Conservation (phyloP, 129 eudicot species). For the Oenanthe sinensis region DNA sequence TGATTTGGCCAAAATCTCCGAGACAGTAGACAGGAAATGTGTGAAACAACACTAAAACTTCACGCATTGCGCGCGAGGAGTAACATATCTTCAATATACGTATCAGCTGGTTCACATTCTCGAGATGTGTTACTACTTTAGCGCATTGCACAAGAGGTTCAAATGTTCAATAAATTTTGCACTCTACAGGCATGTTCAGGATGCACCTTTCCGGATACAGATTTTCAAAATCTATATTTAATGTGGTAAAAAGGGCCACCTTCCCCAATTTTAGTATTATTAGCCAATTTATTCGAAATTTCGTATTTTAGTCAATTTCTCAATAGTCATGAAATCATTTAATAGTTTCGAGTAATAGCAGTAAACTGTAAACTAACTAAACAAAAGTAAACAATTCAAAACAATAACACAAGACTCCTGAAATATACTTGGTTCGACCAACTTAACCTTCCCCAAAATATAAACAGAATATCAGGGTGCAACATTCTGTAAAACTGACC, state of each 20-base stretch:
- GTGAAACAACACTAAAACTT: neutral
- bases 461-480: neutral
- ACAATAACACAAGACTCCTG: neutral
- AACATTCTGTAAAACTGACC: neutral
- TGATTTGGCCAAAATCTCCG: neutral
- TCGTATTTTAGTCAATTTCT: too few species aligned
- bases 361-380: too few species aligned
- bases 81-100: neutral
- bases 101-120: neutral
- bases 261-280: neutral
- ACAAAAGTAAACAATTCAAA: too few species aligned
- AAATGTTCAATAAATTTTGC: too few species aligned
- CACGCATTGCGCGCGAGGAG: neutral
- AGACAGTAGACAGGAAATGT: neutral
- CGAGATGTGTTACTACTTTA: neutral
- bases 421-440: neutral
- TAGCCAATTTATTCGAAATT: too few species aligned
- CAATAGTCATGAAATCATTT: neutral
- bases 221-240: neutral
- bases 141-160: neutral
- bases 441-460: neutral
- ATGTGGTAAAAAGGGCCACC: neutral
- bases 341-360: neutral
- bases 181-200: too few species aligned
- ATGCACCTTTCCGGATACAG: too few species aligned